Evolutionary conservation across 768 basidiomycete species (phyloP), one percentile per base, ranked within the genome.

Genomic region (Hemileccinum rubropunctum): DNA sequence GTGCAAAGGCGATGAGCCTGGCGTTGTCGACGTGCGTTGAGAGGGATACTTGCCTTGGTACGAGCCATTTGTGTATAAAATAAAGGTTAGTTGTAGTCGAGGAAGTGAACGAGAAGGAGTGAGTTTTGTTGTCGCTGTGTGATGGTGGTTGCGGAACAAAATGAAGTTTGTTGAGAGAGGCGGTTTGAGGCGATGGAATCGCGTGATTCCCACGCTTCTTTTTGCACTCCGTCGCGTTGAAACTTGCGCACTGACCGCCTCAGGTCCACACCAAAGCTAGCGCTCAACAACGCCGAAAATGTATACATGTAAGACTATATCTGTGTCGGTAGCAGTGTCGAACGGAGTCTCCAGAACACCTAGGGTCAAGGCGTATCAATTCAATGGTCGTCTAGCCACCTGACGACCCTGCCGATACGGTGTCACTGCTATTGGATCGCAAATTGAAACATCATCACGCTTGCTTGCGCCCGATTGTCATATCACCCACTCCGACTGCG

Each of bases 61-160:
- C 91, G 90, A 61, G 91, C 91, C 91, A 93, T 93, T 56, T 53
- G 35, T 57, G 53, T 28, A 48, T 45, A 39, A 28, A 3, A 44
- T 57, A 23, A 28, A 27, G 1, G 32, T 56, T 9, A 41, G 47
- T 47, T 46, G 52, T 41, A 0, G 34, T 47, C 3, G 39, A 38
- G 17, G 33, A 51, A 46, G 63, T 42, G 44, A 50, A 44, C 38
- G 51, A 53, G 20, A 47, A 45, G 9, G 37, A n/a, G 36, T 11
- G 39, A 44, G 37, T 17, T 4, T 34, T 34, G 42, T 46, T 12
- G 50, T 53, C 48, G 50, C 23, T 35, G 52, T 57, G 58, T 61
- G 63, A 60, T 65, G 64, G 49, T 66, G 63, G 64, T 66, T 57
- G 53, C 59, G 62, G 57, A 59, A 42, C 42, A 56, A 66, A 50